These are phyloP conservation scores for Carex kokanica DNA, from an alignment of 176 grass and related monocot genomes.

Conservation along the genomic window DNA sequence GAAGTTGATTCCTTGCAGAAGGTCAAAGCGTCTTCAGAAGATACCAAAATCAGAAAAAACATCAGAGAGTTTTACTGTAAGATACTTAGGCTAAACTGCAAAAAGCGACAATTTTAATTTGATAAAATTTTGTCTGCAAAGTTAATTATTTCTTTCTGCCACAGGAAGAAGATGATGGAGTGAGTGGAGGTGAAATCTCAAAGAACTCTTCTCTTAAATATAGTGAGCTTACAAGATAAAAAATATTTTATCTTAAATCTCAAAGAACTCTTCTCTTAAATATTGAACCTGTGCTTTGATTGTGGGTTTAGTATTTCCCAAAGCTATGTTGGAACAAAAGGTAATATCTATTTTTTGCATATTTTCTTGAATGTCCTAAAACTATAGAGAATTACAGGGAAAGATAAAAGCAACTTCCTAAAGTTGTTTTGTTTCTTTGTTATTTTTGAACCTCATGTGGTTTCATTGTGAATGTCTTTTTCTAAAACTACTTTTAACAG, in stretches of 20 bases:
- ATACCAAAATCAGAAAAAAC: constrained; percentile 30
- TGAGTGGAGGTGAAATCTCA: constrained; percentile 10
- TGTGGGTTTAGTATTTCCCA: neutral
- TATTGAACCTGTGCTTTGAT: neutral
- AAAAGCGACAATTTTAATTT: neutral
- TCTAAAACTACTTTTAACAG: neutral
- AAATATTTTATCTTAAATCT: neutral
- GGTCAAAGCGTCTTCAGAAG: constrained; percentile 46
- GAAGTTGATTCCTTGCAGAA: constrained; percentile 31
- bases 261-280: constrained; percentile 30
- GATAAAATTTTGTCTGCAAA: neutral
- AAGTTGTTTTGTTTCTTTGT: neutral
- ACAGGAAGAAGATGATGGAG: constrained; percentile 35
- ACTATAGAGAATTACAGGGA: neutral
- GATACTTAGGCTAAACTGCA: constrained; percentile 22
- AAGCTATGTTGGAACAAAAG: neutral
- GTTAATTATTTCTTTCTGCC: constrained; percentile 19
- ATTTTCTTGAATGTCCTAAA: neutral
- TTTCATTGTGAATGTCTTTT: neutral
- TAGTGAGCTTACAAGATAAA: neutral
- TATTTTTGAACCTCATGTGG: neutral
- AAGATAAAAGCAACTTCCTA: neutral
- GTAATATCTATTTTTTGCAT: neutral
- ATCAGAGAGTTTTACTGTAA: constrained; percentile 16
- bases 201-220: constrained; percentile 32